These are phyloP conservation scores for Penicillium sp. DNA, from an alignment of 2,329 filamentous ascomycete species.

Conservation along the genomic window DNA sequence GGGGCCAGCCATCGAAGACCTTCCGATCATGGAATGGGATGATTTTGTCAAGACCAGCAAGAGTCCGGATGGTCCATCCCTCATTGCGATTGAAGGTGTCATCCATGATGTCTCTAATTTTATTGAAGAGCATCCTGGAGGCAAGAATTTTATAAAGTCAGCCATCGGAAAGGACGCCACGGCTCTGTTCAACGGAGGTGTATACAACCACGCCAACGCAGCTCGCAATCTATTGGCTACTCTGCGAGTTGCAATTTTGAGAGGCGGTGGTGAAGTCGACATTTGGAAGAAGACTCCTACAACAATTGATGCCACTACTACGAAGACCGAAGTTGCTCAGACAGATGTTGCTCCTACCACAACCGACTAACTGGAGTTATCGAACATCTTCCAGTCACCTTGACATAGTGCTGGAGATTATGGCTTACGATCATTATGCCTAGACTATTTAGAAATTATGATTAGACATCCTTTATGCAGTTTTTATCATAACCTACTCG, in stretches of 20 bases:
- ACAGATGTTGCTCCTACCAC: not conserved
- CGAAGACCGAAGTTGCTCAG: not conserved
- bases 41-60: constrained; percentile 75
- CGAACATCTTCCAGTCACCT: too few relatives aligned
- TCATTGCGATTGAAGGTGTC: constrained; percentile 75
- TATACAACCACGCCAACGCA: constrained; percentile 85
- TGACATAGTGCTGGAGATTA: too few relatives aligned
- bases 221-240: constrained; percentile 85
- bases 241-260: constrained; percentile 82
- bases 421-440: too few relatives aligned
- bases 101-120: constrained; percentile 81
- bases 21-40: constrained; percentile 82
- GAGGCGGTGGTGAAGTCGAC: constrained; percentile 83
- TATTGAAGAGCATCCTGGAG: constrained; percentile 86
- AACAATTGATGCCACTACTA: not conserved
- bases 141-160: constrained; percentile 77
- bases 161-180: constrained; percentile 85
- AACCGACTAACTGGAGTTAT: too few relatives aligned
- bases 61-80: constrained; percentile 56
- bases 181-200: constrained; percentile 86
- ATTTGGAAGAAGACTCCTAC: constrained; percentile 65
- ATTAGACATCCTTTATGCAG: too few relatives aligned
- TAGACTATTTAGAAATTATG: too few relatives aligned
- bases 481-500: too few relatives aligned
- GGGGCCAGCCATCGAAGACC: constrained; percentile 78